Base-by-base conservation (phyloP, 768 basidiomycete species). In the Saitozyma sp. region DNA sequence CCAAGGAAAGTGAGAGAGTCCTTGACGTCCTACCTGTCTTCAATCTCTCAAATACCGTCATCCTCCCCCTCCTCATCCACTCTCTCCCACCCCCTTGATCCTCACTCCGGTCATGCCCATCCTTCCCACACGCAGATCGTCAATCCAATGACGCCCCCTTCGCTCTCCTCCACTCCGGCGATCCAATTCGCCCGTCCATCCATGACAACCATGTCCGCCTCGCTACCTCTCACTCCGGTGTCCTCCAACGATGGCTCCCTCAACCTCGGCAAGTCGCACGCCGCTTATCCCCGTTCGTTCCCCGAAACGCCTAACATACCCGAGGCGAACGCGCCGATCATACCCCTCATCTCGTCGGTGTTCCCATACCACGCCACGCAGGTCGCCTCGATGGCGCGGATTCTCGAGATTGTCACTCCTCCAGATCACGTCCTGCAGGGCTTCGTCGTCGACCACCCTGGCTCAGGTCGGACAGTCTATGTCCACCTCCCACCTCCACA, bases 1-100 rank as follows among this genome's bases (percentile, higher is more conserved):
- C 65, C 73, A 73, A 66, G 70, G 75, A 71, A 61, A 54, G 64
- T 68, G 78, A 77, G 76, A 79, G 76, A 70, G 52, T 70, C 76
- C 67, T 61, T 74, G 76, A 67, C 73, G 76, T 73, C 74, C 74
- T 76, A 73, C 74, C 74, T 76, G 74, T 64, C 66, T 58, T 58
- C 67, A 37, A 56, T 67, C 71, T 70, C 71, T 56, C 69, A 63
- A 66, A 43, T 14, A 41, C 50, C 60, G 10, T 16, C 59, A 20
- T 64, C 59, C 50, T 56, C 56, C 20, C 38, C 54, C 13, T 50
- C 46, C 51, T 48, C 38, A 19, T 52, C 51, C 42, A 45, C 60
- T 52, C 42, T 20, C 45, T 46, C n/a, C 45, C 37, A 10, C 51
- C 46, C 13, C 29, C 16, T 19, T 56, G 51, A 19, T 45, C 40